Conservation (phyloP, 176 grass and related monocot genomes). For the Luzula sylvatica region DNA sequence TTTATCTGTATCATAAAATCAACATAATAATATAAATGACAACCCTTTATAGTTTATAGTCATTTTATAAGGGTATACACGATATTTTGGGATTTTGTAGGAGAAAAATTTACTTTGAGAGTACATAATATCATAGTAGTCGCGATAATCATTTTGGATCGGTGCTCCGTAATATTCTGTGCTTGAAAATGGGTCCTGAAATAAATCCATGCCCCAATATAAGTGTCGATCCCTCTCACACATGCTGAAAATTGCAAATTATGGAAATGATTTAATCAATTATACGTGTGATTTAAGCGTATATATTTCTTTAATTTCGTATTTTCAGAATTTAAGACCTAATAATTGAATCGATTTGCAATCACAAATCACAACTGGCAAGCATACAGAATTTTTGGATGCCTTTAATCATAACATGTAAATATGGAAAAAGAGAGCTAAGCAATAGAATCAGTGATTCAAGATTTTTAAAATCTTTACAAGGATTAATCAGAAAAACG, state of each 20-base stretch:
- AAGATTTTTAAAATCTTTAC: too few species aligned
- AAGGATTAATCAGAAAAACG: too few species aligned
- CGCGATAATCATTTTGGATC: slow-evolving; percentile 31
- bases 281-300: not conserved
- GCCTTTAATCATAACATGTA: too few species aligned
- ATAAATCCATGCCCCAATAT: slow-evolving; percentile 62
- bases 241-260: slow-evolving; percentile 27
- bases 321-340: too few species aligned
- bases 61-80: too few species aligned
- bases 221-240: slow-evolving; percentile 59
- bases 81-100: too few species aligned
- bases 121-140: slow-evolving; percentile 47
- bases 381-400: too few species aligned
- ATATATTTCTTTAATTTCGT: not conserved
- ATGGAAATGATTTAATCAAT: not conserved
- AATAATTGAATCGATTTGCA: too few species aligned
- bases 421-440: too few species aligned
- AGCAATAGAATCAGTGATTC: too few species aligned
- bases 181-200: slow-evolving; percentile 48
- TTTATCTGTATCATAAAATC: slow-evolving; percentile 45
- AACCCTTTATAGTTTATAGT: not conserved
- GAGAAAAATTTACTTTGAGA: slow-evolving; percentile 34
- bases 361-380: too few species aligned
- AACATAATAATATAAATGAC: slow-evolving; percentile 19
- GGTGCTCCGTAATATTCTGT: slow-evolving; percentile 38